Conservation (phyloP, 176 grass and related monocot species). For the Panicum miliaceum region DNA sequence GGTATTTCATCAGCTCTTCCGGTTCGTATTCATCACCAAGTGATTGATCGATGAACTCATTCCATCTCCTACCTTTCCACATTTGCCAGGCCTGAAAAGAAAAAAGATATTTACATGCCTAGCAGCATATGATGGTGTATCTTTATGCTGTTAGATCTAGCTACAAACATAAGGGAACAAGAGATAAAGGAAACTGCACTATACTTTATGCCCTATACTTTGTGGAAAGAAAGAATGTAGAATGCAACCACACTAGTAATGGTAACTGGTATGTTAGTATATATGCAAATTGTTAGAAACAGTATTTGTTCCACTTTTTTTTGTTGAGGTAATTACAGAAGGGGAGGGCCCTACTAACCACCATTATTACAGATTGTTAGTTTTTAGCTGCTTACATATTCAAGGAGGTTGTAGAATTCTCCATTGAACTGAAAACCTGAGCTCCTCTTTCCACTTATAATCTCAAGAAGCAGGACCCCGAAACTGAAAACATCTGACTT, state of each 20-base stretch:
- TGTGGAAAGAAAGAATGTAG: neutral
- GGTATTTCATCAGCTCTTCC: conserved; percentile 40
- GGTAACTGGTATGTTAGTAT: neutral
- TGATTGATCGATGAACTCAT: conserved; percentile 46
- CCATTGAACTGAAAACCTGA: conserved; percentile 41
- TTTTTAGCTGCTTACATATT: conserved; percentile 43
- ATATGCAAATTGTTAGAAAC: neutral
- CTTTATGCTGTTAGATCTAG: neutral
- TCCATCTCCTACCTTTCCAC: conserved; percentile 43
- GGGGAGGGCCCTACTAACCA: neutral
- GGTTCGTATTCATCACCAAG: conserved; percentile 43
- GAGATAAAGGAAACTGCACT: neutral
- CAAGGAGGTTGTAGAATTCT: conserved; percentile 55
- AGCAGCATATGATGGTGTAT: neutral
- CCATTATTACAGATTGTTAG: conserved; percentile 6
- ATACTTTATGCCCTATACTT: neutral
- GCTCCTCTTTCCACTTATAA: conserved; percentile 54
- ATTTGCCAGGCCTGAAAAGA: conserved; percentile 49
- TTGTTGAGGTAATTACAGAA: too few species aligned
- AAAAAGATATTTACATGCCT: neutral
- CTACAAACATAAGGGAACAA: conserved; percentile 11
- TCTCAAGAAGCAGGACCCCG: conserved; percentile 67
- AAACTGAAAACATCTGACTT: conserved; percentile 76
- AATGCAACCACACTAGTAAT: neutral
- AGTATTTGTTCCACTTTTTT: neutral